phyloP scores from a whole-genome alignment of 768 basidiomycete species.

The Podaxis sp. region DNA sequence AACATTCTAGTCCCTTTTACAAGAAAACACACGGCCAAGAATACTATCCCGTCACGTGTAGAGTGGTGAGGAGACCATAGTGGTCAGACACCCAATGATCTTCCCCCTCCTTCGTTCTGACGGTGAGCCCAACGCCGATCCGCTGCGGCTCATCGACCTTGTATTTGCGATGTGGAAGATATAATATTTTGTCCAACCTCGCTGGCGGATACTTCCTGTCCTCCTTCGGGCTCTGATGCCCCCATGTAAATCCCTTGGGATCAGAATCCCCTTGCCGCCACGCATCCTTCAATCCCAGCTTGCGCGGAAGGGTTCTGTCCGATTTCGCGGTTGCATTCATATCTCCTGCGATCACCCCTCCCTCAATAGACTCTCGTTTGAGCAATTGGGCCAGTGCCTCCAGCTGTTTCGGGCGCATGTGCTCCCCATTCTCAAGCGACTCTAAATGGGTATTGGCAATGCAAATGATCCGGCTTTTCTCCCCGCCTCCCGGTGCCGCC shows the following conservation, averaged over 20 bases:
- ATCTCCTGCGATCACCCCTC: conserved; percentile 65
- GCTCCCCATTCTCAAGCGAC: conserved; percentile 44
- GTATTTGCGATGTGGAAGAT: conserved; percentile 42
- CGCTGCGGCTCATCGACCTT: conserved; percentile 48
- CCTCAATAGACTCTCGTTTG: conserved; percentile 40
- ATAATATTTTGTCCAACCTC: conserved; percentile 66
- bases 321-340: conserved; percentile 60
- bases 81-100: conserved; percentile 63
- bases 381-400: conserved; percentile 46
- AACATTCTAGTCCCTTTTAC: too few species aligned
- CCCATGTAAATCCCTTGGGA: conserved; percentile 60
- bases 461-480: conserved; percentile 42
- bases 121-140: conserved; percentile 54
- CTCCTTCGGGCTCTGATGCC: conserved; percentile 46
- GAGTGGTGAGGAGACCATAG: conserved; percentile 48
- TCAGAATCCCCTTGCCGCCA: conserved; percentile 45
- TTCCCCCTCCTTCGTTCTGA: conserved; percentile 26
- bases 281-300: conserved; percentile 53
- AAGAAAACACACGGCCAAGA: too few species aligned
- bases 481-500: conserved; percentile 27
- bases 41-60: conserved; percentile 20
- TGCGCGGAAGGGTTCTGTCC: conserved; percentile 38
- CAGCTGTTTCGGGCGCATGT: conserved; percentile 46
- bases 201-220: conserved; percentile 39
- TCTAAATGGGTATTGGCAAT: conserved; percentile 76